Percentiles rank a stretch among this genome's conserved stretches.
phyloP scores from a whole-genome alignment of 768 basidiomycete genomes.

The Mycena alexandri region DNA sequence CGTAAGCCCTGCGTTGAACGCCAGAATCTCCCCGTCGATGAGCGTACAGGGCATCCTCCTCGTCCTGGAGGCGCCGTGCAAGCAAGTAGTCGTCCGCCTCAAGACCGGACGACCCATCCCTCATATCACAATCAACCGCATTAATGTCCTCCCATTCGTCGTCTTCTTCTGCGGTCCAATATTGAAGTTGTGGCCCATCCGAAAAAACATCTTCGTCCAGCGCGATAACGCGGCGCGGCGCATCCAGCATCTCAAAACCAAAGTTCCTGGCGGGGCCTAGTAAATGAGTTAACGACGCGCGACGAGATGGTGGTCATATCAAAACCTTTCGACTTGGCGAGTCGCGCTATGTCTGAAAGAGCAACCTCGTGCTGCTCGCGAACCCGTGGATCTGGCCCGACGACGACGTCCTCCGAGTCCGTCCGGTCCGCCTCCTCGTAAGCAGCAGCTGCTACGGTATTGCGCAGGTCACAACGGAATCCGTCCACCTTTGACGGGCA shows the following conservation, averaged over 20 bases:
- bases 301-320: too few species aligned
- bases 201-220: conserved; percentile 16
- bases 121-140: background rate
- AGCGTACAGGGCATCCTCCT: conserved; percentile 2
- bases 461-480: conserved; percentile 10
- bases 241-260: conserved; percentile 10
- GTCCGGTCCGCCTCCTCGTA: background rate
- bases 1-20: conserved; percentile 5
- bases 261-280: conserved; percentile 7
- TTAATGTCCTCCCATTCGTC: conserved; percentile 21
- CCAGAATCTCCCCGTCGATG: background rate
- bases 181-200: background rate
- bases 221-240: conserved; percentile 17
- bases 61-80: conserved; percentile 17
- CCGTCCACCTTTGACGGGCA: conserved; percentile 30
- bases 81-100: conserved; percentile 9
- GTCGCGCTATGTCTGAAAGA: conserved; percentile 19
- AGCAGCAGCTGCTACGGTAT: background rate
- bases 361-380: conserved; percentile 16
- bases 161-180: background rate
- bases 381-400: too few species aligned
- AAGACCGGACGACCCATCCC: background rate
- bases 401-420: background rate
- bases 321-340: conserved; percentile 22
- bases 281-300: background rate